Evolutionary conservation across 2,329 filamentous ascomycete genomes (phyloP).

Genomic region (Davidsoniella eucalypti): DNA sequence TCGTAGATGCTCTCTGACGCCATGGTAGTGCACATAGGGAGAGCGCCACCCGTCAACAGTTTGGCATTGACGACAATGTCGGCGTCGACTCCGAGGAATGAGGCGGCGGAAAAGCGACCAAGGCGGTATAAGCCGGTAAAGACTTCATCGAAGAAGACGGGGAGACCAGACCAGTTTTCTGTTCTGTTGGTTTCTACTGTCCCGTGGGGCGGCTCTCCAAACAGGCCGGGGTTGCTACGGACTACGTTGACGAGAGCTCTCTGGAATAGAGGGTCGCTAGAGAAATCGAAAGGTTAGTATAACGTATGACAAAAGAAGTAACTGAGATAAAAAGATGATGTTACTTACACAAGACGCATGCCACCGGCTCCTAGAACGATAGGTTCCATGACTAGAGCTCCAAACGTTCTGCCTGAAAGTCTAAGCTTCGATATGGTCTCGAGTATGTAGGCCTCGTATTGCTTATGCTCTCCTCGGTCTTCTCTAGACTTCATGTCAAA

Average conservation of each 20-base stretch:
- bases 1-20: constrained; percentile 59
- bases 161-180: constrained; percentile 52
- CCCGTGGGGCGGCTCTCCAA: constrained; percentile 21
- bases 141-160: constrained; percentile 71
- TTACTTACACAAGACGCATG: constrained; percentile 58
- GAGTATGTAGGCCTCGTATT: constrained; percentile 45
- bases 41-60: constrained; percentile 61
- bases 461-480: constrained; percentile 25
- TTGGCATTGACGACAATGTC: constrained; percentile 75
- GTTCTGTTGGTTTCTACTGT: constrained; percentile 13
- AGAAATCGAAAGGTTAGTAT: neutral
- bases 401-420: constrained; percentile 47
- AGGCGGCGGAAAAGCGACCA: constrained; percentile 52
- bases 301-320: neutral
- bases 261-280: constrained; percentile 67
- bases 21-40: constrained; percentile 61
- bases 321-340: neutral
- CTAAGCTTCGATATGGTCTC: constrained; percentile 34
- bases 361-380: constrained; percentile 68
- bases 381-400: constrained; percentile 65
- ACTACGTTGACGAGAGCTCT: constrained; percentile 50
- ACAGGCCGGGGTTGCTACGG: constrained; percentile 40
- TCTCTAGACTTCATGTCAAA: constrained; percentile 41
- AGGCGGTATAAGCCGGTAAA: constrained; percentile 77
- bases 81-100: constrained; percentile 49